Conservation (phyloP, 345 rosid species). For the Psidium guajava region DNA sequence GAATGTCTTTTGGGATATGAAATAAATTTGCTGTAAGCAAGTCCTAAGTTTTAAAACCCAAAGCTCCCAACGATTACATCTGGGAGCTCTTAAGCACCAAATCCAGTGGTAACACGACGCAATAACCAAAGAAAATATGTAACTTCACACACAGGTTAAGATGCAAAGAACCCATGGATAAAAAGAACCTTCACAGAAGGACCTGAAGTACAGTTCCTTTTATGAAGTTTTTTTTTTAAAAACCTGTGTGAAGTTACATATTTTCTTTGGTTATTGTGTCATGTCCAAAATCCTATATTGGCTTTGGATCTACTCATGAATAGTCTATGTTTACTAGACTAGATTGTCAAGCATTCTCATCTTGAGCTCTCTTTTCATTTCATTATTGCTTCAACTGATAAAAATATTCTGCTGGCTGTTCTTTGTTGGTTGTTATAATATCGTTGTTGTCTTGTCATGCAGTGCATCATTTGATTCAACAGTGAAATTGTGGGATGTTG, state of each 20-base stretch:
- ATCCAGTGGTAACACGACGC: background rate
- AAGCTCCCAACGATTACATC: too few species aligned
- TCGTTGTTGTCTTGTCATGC: slow-evolving; percentile 2
- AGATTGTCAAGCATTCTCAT: background rate
- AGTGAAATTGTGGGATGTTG: slow-evolving; percentile 97
- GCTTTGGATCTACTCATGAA: background rate
- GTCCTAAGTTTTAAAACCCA: too few species aligned
- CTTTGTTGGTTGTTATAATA: background rate
- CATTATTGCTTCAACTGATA: background rate
- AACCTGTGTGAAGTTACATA: background rate
- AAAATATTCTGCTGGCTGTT: background rate
- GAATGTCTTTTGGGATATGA: too few species aligned
- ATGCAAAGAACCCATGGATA: too few species aligned
- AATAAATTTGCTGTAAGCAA: too few species aligned
- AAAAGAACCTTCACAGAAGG: too few species aligned
- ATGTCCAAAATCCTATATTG: background rate
- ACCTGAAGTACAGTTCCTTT: background rate
- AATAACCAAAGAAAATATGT: too few species aligned
- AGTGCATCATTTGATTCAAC: slow-evolving; percentile 99
- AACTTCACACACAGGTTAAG: too few species aligned
- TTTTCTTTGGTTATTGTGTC: background rate
- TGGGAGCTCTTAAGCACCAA: too few species aligned
- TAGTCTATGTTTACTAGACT: background rate
- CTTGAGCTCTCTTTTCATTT: background rate
- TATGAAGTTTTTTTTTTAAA: background rate